Evolutionary conservation across 2,329 filamentous ascomycete species (phyloP).

Genomic region (Blastomyces percursus): DNA sequence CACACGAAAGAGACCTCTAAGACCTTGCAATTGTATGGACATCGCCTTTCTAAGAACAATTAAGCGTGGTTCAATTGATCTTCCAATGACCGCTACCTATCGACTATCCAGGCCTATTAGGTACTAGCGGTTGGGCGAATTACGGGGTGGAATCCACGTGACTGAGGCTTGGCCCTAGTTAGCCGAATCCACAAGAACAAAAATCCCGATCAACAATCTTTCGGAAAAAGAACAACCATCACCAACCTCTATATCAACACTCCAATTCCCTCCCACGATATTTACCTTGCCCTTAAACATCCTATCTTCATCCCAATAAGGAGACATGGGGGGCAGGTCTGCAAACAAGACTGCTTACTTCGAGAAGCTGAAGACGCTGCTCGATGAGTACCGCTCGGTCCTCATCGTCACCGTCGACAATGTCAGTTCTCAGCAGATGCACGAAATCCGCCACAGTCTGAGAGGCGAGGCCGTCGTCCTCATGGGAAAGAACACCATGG

Average conservation of each 20-base stretch:
- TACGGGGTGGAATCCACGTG: background rate
- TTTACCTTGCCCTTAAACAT: conserved; percentile 89
- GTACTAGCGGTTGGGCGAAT: no score
- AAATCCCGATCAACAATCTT: conserved; percentile 8
- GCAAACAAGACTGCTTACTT: conserved; percentile 95
- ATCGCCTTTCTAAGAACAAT: background rate
- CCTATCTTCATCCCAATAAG: conserved; percentile 84
- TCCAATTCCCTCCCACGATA: conserved; percentile 11
- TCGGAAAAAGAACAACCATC: conserved; percentile 16
- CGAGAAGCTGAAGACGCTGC: conserved; percentile 96
- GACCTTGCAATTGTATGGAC: background rate
- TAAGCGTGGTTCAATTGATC: no score
- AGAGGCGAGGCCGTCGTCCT: conserved; percentile 87
- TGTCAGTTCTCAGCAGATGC: conserved; percentile 99
- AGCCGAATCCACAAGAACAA: conserved; percentile 31
- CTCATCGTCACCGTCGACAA: conserved; percentile 98
- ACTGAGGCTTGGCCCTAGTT: conserved; percentile 18
- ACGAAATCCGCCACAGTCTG: conserved; percentile 93
- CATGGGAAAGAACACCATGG: conserved; percentile 99
- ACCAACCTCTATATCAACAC: conserved; percentile 18
- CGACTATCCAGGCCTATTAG: background rate
- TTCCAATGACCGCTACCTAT: background rate
- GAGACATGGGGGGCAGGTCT: conserved; percentile 98
- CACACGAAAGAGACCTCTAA: background rate
- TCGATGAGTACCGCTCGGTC: conserved; percentile 93